Percentiles rank a stretch among this genome's conserved stretches.
These are phyloP conservation scores for Podila epigama DNA, from an alignment of 192 early-diverging fungal species.

Conservation along the genomic window DNA sequence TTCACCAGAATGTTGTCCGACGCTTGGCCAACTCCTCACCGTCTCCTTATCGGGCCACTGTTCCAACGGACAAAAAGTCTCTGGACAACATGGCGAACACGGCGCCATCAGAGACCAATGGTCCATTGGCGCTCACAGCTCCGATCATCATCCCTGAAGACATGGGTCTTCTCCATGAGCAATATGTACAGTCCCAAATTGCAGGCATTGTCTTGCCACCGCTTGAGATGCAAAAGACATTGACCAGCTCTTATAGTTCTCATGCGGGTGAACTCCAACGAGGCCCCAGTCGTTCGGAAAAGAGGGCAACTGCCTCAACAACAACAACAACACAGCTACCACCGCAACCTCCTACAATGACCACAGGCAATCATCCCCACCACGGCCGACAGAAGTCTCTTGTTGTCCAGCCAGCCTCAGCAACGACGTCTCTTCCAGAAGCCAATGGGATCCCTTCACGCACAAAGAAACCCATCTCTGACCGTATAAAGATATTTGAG, in stretches of 20 bases:
- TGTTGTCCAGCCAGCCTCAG: not conserved
- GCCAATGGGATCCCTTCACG: not conserved
- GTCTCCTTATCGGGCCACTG: not conserved
- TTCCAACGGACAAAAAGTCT: not conserved
- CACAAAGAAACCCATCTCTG: conserved; percentile 8
- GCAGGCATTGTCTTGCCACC: conserved; percentile 25
- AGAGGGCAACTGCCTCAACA: too few species aligned
- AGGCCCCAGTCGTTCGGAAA: too few species aligned
- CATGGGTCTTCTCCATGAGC: conserved; percentile 9
- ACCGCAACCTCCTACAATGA: too few species aligned
- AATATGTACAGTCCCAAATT: conserved; percentile 22
- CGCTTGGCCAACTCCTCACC: conserved; percentile 5
- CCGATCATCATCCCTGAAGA: conserved; percentile 37
- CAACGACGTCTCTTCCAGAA: not conserved
- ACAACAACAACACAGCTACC: too few species aligned
- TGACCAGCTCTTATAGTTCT: too few species aligned
- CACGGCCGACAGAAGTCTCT: too few species aligned
- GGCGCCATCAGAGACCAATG: conserved; percentile 21
- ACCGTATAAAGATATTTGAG: conserved; percentile 24
- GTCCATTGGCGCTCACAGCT: conserved; percentile 23
- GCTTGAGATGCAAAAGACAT: not conserved
- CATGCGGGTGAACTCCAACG: too few species aligned
- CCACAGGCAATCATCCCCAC: too few species aligned
- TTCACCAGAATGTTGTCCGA: conserved; percentile 25
- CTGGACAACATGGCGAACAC: not conserved